These are phyloP conservation scores for Hymenoscyphus occultus DNA, from an alignment of 2,329 filamentous ascomycete species.

Conservation along the genomic window DNA sequence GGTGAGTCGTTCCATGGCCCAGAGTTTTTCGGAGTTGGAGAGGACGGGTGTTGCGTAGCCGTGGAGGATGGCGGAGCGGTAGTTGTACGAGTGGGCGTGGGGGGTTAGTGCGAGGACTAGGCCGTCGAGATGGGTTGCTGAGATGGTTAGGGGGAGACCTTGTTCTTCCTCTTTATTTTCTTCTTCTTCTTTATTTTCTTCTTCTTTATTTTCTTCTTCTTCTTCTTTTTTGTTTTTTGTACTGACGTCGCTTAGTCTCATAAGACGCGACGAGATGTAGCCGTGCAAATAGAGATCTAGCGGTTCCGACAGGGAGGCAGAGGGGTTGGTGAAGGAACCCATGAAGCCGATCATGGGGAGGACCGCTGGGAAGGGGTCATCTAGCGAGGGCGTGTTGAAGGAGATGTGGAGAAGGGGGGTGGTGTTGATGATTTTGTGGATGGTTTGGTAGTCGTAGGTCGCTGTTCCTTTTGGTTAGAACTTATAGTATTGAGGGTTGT, in stretches of 20 bases:
- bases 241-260: conserved; percentile 51
- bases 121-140: conserved; percentile 73
- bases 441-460: conserved; percentile 50
- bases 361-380: conserved; percentile 65
- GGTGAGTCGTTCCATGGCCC: conserved; percentile 75
- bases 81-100: conserved; percentile 60
- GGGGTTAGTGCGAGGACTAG: conserved; percentile 76
- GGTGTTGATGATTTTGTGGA: conserved; percentile 73
- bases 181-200: not conserved
- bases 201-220: not conserved
- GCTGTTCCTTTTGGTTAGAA: not conserved
- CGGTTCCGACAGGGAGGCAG: conserved; percentile 60
- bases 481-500: not conserved
- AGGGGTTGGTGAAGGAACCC: conserved; percentile 66
- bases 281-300: conserved; percentile 80
- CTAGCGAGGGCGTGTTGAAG: conserved; percentile 52
- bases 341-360: conserved; percentile 86
- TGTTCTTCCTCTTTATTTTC: too few relatives aligned
- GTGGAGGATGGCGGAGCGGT: conserved; percentile 48
- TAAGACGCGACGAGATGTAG: conserved; percentile 74
- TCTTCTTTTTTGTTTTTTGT: conserved; percentile 32
- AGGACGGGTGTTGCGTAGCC: conserved; percentile 46
- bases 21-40: conserved; percentile 67
- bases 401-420: conserved; percentile 76
- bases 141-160: conserved; percentile 72